Conservation (phyloP, 1,284 basidiomycete genomes). For the Sporisorium scitamineum region DNA sequence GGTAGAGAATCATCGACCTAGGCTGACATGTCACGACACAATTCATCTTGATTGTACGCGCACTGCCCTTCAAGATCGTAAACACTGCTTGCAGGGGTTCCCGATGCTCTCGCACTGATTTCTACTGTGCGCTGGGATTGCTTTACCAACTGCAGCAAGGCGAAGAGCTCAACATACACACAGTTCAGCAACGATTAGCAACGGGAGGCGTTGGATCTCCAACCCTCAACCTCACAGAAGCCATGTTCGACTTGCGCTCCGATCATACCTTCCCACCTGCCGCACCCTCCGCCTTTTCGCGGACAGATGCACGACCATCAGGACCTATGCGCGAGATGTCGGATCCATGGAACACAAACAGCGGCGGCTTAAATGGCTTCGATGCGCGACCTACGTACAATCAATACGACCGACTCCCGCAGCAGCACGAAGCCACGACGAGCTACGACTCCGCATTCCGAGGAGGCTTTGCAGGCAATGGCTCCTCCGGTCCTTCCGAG, state of each 20-base stretch:
- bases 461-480: conserved; percentile 35
- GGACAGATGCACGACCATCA: conserved; percentile 16
- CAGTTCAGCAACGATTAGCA: conserved; percentile 13
- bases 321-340: conserved; percentile 48
- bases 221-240: conserved; percentile 8
- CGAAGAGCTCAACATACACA: conserved; percentile 20
- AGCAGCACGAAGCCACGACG: conserved; percentile 15
- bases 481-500: conserved; percentile 11
- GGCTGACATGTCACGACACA: not conserved
- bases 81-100: conserved; percentile 38
- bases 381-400: not conserved
- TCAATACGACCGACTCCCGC: conserved; percentile 31
- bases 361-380: conserved; percentile 14
- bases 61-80: conserved; percentile 16
- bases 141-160: conserved; percentile 35
- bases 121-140: conserved; percentile 35
- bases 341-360: conserved; percentile 43
- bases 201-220: conserved; percentile 20
- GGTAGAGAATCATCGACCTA: not conserved
- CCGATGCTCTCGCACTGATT: conserved; percentile 40
- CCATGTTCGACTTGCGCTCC: not conserved
- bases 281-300: conserved; percentile 7
- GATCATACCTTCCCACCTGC: conserved; percentile 47
- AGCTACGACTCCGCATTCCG: conserved; percentile 33
- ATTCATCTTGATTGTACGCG: not conserved